A percentile compares a stretch with the other conserved stretches of the same genome.
Conservation (phyloP, 169 alveolate genomes). For the Babesia ovata region DNA sequence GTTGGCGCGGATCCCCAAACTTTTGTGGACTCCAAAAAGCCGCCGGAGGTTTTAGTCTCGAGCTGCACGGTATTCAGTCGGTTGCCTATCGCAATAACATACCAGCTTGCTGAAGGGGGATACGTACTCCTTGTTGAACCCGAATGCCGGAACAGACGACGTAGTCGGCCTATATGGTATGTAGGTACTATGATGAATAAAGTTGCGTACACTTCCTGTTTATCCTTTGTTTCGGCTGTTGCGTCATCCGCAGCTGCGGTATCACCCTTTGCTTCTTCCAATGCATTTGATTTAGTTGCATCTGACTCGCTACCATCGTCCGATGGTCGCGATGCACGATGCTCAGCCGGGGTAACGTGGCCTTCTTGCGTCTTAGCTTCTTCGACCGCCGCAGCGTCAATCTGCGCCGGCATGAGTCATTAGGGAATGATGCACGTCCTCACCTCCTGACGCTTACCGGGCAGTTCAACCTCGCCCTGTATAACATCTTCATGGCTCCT, state of each 20-base stretch:
- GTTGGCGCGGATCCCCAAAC: neutral
- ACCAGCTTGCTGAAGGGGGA: conserved; percentile 65
- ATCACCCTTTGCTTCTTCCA: too few species aligned
- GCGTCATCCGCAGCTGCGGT: too few species aligned
- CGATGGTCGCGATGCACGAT: too few species aligned
- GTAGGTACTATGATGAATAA: too few species aligned
- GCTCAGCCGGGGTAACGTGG: neutral
- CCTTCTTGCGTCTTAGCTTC: neutral
- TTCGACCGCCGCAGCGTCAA: neutral
- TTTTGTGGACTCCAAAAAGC: neutral
- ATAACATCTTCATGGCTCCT: neutral
- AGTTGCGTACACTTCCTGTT: too few species aligned
- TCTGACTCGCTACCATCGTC: too few species aligned
- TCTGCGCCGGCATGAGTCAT: neutral
- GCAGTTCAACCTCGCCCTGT: neutral
- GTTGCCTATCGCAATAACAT: neutral
- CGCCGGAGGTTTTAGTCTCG: neutral
- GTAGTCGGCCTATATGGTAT: too few species aligned
- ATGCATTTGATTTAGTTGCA: too few species aligned
- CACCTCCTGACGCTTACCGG: neutral
- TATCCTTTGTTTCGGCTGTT: too few species aligned
- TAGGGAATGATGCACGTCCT: neutral
- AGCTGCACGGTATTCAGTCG: conserved; percentile 6
- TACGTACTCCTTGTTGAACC: conserved; percentile 35
- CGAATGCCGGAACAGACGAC: neutral